Conservation (phyloP, 225 moss, liverwort and hornwort genomes). For the Pseudoscleropodium purum region DNA sequence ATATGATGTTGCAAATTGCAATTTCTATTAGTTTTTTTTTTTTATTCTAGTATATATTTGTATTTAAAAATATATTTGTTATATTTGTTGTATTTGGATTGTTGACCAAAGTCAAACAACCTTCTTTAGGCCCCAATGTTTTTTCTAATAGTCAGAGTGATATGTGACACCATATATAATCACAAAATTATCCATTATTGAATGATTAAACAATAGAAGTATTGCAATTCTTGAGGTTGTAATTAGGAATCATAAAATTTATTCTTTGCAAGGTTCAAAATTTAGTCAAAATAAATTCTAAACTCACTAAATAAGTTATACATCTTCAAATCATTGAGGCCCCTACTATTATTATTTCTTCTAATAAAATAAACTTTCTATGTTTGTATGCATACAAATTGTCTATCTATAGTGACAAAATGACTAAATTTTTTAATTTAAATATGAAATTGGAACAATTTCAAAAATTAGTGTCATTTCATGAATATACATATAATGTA, state of each 20-base stretch:
- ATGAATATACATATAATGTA: fast-evolving
- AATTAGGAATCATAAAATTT: background rate
- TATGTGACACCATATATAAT: background rate
- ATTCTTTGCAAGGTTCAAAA: background rate
- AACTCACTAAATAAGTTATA: too few species aligned
- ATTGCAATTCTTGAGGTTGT: background rate
- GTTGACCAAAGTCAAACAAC: fast-evolving
- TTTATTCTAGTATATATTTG: too few species aligned
- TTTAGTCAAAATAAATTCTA: background rate
- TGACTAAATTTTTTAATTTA: background rate
- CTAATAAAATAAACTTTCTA: background rate
- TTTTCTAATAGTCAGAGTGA: too few species aligned
- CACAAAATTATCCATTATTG: background rate
- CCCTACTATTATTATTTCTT: fast-evolving
- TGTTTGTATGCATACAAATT: background rate
- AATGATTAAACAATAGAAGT: background rate
- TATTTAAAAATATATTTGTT: too few species aligned
- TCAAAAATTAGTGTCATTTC: too few species aligned
- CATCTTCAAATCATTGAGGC: fast-evolving
- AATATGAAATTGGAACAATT: background rate
- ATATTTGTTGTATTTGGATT: too few species aligned
- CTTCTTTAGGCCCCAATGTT: too few species aligned
- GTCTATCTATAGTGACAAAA: background rate
- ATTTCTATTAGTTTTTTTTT: too few species aligned
- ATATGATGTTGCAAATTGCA: too few species aligned